Conservation (phyloP, 75 land plant genomes). For the Pinus albicaulis region DNA sequence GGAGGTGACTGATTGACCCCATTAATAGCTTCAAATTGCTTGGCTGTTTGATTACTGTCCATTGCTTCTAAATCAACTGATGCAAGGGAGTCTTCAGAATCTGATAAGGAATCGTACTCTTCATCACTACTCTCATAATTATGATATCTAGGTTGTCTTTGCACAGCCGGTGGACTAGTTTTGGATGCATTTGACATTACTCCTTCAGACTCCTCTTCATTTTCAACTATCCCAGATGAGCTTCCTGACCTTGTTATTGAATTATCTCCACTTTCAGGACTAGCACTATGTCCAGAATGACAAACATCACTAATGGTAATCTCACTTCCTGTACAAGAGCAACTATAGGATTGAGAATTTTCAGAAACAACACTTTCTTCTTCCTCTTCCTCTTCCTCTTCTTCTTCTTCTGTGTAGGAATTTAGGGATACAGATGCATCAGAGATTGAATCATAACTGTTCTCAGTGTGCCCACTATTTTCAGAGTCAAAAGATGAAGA, state of each 20-base stretch:
- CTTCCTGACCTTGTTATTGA: not conserved
- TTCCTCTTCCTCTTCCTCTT: constrained; percentile 27
- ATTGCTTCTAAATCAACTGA: constrained; percentile 21
- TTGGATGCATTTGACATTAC: constrained; percentile 1
- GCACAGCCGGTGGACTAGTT: not conserved
- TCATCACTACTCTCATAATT: constrained; percentile 39
- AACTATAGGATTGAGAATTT: constrained; percentile 32
- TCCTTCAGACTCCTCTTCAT: not conserved
- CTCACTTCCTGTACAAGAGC: constrained; percentile 8
- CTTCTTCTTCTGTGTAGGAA: constrained; percentile 7
- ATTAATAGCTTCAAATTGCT: constrained; percentile 6
- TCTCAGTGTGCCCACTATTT: not conserved
- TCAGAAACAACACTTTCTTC: constrained; percentile 50
- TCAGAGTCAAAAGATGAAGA: constrained; percentile 9
- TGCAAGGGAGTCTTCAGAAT: constrained; percentile 18
- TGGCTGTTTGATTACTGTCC: not conserved
- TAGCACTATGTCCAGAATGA: not conserved
- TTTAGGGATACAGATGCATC: not conserved
- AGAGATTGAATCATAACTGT: constrained; percentile 5
- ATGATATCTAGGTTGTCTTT: constrained; percentile 27
- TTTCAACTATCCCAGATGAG: not conserved
- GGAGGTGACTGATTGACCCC: not conserved
- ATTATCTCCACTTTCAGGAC: constrained; percentile 11
- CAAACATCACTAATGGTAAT: not conserved
- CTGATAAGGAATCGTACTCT: constrained; percentile 13